Conservation (phyloP, 768 basidiomycete genomes). For the Boletus pseudo-olivaceus region DNA sequence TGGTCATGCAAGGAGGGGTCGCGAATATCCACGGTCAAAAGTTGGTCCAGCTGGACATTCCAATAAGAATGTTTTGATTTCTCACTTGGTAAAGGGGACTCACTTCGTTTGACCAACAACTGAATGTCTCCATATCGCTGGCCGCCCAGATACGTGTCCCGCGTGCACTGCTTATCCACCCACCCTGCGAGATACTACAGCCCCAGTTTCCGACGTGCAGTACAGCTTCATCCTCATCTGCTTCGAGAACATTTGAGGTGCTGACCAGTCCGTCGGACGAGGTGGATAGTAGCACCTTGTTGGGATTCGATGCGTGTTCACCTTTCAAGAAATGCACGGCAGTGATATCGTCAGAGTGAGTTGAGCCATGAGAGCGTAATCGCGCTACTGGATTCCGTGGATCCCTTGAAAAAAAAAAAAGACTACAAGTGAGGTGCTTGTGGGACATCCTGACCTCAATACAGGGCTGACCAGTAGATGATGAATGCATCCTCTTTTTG, state of each 20-base stretch:
- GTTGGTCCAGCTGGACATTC: conserved; percentile 52
- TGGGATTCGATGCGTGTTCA: conserved; percentile 30
- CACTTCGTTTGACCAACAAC: conserved; percentile 77
- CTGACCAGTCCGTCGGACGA: conserved; percentile 84
- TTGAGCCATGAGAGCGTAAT: conserved; percentile 73
- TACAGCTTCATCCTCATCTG: conserved; percentile 86
- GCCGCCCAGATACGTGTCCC: conserved; percentile 67
- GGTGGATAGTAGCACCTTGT: conserved; percentile 64
- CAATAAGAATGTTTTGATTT: background rate
- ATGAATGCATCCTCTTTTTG: conserved; percentile 79
- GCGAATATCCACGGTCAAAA: conserved; percentile 60
- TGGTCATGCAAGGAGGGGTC: conserved; percentile 56
- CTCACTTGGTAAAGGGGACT: conserved; percentile 2
- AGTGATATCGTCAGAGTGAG: conserved; percentile 93
- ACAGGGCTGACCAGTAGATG: conserved; percentile 66
- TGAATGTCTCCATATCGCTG: conserved; percentile 95
- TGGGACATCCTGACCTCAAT: background rate
- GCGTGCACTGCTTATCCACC: conserved; percentile 47
- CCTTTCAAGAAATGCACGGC: conserved; percentile 50
- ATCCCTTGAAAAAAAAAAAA: conserved; percentile 54
- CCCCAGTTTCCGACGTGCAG: conserved; percentile 84
- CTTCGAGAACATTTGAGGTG: conserved; percentile 65
- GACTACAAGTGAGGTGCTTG: background rate
- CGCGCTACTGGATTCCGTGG: conserved; percentile 71
- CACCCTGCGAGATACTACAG: conserved; percentile 73